Evolutionary conservation across 371 early-diverging fungal species (phyloP).

Genomic region (Mortierella sp.): DNA sequence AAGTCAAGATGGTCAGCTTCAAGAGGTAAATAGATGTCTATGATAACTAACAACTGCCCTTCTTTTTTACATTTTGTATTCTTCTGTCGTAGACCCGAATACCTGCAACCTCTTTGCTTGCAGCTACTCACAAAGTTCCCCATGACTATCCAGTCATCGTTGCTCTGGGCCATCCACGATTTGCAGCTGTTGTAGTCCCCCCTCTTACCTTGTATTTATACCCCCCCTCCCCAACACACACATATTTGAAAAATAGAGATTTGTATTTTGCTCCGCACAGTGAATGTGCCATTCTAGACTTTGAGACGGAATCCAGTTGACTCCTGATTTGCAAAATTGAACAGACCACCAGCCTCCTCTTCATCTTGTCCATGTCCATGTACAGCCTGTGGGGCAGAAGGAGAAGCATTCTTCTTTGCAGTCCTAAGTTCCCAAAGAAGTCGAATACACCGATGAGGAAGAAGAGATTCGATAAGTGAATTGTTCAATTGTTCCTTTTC

Average conservation of each 20-base stretch:
- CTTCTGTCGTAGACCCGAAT: constrained; percentile 41
- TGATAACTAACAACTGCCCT: not conserved
- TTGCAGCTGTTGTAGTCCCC: constrained; percentile 36
- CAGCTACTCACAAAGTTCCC: constrained; percentile 55
- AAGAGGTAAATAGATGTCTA: not conserved
- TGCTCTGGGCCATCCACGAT: constrained; percentile 58
- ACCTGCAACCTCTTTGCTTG: constrained; percentile 53
- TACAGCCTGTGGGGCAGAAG: constrained; percentile 75
- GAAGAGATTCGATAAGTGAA: not conserved
- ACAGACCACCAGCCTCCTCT: constrained; percentile 62
- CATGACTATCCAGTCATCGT: constrained; percentile 56
- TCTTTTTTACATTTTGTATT: not conserved
- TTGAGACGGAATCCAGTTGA: constrained; percentile 70
- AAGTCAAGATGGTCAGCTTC: no score
- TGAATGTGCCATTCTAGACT: constrained; percentile 13
- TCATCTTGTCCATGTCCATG: constrained; percentile 65
- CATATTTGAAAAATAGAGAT: constrained; percentile 10
- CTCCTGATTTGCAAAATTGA: constrained; percentile 69
- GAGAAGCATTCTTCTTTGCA: constrained; percentile 69
- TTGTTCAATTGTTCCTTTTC: not conserved
- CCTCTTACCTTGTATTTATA: constrained; percentile 16
- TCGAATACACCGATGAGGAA: not conserved
- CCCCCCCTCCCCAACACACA: not conserved
- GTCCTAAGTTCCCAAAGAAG: constrained; percentile 21
- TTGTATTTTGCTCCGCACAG: constrained; percentile 1